Conservation (phyloP, 2,329 filamentous ascomycete genomes). For the Colletotrichum sp. region DNA sequence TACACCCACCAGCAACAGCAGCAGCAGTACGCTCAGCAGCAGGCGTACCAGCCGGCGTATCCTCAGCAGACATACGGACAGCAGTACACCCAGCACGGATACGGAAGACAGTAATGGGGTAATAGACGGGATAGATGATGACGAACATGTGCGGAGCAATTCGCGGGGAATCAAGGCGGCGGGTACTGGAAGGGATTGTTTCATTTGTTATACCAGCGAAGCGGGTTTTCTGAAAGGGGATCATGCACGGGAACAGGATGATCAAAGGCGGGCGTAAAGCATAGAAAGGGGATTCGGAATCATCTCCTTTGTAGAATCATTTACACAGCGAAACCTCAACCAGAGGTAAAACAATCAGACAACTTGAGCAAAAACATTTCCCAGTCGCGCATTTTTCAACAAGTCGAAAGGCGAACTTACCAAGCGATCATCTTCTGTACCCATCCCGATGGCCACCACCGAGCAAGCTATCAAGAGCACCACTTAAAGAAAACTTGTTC, state of each 20-base stretch:
- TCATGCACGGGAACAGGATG: background rate
- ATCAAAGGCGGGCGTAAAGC: background rate
- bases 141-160: background rate
- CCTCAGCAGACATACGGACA: background rate
- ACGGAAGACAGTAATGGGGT: background rate
- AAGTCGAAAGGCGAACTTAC: background rate
- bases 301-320: background rate
- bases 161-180: background rate
- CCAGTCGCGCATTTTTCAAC: background rate
- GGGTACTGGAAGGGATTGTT: background rate
- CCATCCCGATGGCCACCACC: background rate
- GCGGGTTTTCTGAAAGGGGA: background rate
- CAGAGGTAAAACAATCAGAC: background rate
- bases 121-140: background rate
- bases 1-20: background rate
- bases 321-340: background rate
- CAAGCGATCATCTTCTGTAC: background rate
- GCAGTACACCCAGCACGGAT: background rate
- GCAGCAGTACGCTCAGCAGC: background rate
- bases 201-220: background rate
- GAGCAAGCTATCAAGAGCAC: background rate
- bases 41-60: background rate
- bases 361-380: background rate
- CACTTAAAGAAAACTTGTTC: background rate
- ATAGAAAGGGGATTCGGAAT: background rate